phyloP scores from a whole-genome alignment of 2,329 filamentous ascomycete species.

The Monilinia vaccinii-corymbosi region DNA sequence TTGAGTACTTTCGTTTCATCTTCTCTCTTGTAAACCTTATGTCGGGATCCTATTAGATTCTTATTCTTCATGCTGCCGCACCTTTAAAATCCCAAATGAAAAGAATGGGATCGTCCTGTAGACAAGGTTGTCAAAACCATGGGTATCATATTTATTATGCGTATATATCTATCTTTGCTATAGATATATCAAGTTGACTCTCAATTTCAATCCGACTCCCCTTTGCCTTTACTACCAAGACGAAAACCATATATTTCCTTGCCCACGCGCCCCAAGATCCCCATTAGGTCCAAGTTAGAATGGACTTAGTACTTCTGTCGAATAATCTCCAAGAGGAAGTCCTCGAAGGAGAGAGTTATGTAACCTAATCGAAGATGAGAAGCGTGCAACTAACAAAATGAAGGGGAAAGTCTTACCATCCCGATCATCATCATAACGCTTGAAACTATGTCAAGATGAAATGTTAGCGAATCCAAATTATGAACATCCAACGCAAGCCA shows the following conservation, averaged over 20 bases:
- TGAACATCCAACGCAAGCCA: not conserved
- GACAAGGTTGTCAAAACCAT: not conserved
- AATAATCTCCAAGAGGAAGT: conserved; percentile 28
- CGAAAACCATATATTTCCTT: not conserved
- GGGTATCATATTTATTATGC: conserved; percentile 13
- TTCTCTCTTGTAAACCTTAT: too few relatives aligned
- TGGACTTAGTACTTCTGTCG: conserved; percentile 21
- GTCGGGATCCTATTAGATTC: too few relatives aligned
- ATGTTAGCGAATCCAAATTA: not conserved
- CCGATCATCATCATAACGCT: conserved; percentile 94
- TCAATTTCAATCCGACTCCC: not conserved
- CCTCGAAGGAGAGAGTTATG: conserved; percentile 64
- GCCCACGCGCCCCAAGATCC: too few relatives aligned
- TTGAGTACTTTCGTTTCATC: too few relatives aligned
- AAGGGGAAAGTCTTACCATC: conserved; percentile 47
- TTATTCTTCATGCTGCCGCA: too few relatives aligned
- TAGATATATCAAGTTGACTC: not conserved
- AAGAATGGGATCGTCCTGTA: too few relatives aligned
- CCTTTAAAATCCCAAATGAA: too few relatives aligned
- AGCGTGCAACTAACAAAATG: not conserved
- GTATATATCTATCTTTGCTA: conserved; percentile 1
- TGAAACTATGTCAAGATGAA: conserved; percentile 45
- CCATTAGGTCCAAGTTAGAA: too few relatives aligned
- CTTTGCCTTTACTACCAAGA: not conserved
- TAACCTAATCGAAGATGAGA: conserved; percentile 37